Conservation (phyloP, 208 protist species). For the Wallacemonas rigidus region DNA sequence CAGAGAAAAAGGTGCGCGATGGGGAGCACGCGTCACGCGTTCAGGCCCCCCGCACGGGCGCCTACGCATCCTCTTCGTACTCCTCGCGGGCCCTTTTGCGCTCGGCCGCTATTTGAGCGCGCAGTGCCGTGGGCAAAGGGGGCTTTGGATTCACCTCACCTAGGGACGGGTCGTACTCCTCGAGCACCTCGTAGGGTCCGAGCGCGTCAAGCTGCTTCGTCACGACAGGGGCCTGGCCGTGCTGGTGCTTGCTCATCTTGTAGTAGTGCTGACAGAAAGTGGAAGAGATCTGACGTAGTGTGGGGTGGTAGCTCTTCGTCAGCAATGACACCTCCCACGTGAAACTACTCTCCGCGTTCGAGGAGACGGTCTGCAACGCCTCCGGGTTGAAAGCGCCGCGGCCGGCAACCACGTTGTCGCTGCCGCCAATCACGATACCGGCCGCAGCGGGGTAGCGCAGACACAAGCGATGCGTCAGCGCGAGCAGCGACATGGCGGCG, state of each 20-base stretch:
- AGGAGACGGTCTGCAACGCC: constrained; percentile 75
- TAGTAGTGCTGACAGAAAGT: constrained; percentile 83
- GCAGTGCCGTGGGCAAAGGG: constrained; percentile 53
- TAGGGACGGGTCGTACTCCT: constrained; percentile 86
- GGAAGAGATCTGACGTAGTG: constrained; percentile 75
- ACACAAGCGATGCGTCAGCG: constrained; percentile 79
- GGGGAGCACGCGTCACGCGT: too few species aligned
- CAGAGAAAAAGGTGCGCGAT: too few species aligned
- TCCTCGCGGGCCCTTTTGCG: constrained; percentile 19
- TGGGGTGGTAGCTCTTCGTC: constrained; percentile 85
- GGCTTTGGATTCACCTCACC: constrained; percentile 77
- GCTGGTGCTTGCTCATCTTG: constrained; percentile 79
- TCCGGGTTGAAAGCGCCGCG: constrained; percentile 86
- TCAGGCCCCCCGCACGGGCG: background rate
- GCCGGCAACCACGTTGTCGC: constrained; percentile 86
- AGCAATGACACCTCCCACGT: constrained; percentile 85
- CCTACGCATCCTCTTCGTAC: constrained; percentile 7
- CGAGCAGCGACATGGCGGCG: constrained; percentile 76
- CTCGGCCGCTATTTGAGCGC: constrained; percentile 28
- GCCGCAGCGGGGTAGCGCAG: constrained; percentile 81
- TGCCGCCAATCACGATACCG: constrained; percentile 86
- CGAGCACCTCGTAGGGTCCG: constrained; percentile 89
- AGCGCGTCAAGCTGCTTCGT: constrained; percentile 88
- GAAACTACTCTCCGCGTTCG: constrained; percentile 90
- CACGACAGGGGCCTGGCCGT: constrained; percentile 84